Evolutionary conservation across 2,329 filamentous ascomycete species (phyloP), one percentile per base, ranked within the genome.

Genomic region (Amylocarpus encephaloides): DNA sequence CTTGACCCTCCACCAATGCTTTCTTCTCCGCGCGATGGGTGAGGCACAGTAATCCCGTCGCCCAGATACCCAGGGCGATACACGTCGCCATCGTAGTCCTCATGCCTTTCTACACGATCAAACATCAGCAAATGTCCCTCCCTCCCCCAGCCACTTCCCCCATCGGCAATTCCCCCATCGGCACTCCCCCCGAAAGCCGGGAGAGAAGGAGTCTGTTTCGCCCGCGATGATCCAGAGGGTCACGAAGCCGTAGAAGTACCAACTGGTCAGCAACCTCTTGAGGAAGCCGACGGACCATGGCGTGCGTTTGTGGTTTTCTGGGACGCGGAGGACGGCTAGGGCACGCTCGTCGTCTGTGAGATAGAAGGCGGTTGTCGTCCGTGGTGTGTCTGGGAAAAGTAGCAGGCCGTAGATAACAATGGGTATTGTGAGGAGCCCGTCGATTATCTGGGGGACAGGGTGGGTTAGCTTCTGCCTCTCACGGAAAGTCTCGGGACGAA

Each of bases 21-120:
- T 48, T 57, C 43, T 57, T 69, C 57, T 73, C 71, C 10, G 68
- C 66, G 46, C 68, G 64, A 10, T 57, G 54, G 7, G 71, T 69
- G 57, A 75, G 66, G 59, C 71, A 78, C 1, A 76, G 68, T 38
- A 85, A 62, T 1, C 71, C 70, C 0, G 66, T 74, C 0, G 78
- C 80, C 83, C 83, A 86, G 1, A 80, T 56, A 0, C 71, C 73
- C 62, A 86, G 66, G 1, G 75, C 76, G 47, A 85, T 77, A 18
- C 74, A 80, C 6, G 74, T 73, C 1, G 73, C 82, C 61, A 87
- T 83, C 83, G 86, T 86, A 2, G 83, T 82, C 75, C 79, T 86
- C 82, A 86, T 85, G n/a, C 83, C 83, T 51, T 74, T 73, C 73
- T 82, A 52, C 22, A 36, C 0, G 15, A n/a, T 9, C n/a, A n/a